Conservation (phyloP, 73 alveolate species). For the Paramecium biaurelia region DNA sequence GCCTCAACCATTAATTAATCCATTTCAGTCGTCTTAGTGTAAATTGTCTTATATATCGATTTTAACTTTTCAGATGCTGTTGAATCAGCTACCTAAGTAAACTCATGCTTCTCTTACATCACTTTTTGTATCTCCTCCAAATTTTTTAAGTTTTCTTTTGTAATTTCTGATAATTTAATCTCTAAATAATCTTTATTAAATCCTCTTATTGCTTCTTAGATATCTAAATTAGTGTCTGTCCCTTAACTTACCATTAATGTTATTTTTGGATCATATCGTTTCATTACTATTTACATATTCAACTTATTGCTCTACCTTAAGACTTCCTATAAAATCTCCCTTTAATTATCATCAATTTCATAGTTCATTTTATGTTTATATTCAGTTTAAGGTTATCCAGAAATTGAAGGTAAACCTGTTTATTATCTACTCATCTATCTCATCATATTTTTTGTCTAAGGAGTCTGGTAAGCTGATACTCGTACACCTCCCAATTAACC, state of each 20-base stretch:
- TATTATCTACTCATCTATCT: neutral
- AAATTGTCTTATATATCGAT: neutral
- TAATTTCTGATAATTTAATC: neutral
- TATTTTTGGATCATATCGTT: conserved; percentile 46
- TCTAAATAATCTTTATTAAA: neutral
- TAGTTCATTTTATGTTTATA: neutral
- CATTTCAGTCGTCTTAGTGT: neutral
- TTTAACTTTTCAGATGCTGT: neutral
- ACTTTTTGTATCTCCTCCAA: neutral
- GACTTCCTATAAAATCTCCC: neutral
- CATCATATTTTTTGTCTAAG: neutral
- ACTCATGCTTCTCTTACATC: neutral
- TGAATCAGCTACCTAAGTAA: neutral
- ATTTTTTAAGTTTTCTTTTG: neutral
- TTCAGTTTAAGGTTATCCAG: neutral
- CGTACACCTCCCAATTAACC: conserved; percentile 39
- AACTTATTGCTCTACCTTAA: neutral
- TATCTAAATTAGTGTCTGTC: conserved; percentile 24
- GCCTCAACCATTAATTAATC: neutral
- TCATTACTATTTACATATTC: conserved; percentile 49
- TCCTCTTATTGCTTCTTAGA: conserved; percentile 8
- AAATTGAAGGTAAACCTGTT: neutral
- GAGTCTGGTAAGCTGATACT: neutral
- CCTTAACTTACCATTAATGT: neutral
- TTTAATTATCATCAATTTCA: neutral